Base-by-base conservation (phyloP, 768 basidiomycete species). In the Suillus decipiens region DNA sequence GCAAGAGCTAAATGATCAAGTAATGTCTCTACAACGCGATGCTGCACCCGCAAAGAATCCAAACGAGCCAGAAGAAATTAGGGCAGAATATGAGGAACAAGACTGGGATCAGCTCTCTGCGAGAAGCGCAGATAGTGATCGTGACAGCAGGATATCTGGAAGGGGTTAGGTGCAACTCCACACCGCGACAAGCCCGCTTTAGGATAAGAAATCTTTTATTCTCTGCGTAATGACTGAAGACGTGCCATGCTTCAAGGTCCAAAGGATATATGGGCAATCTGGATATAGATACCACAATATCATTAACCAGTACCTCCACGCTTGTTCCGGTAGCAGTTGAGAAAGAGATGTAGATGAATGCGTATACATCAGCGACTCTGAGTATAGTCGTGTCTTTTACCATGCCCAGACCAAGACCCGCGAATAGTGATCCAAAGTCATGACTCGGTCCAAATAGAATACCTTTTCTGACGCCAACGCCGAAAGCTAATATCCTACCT, bases 1-100 rank as follows among this genome's bases (percentile, higher is more conserved):
- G 84, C 67, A 86, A 86, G 36, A 1, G 53, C 41, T 41, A 72
- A 64, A 36, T 67, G 64, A 58, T 64, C 67, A 15, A 73, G 69
- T 17, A 71, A 54, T 24, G 64, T n/a, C 3, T 60, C 64, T 31
- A 72, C 54, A 17, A 72, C 53, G 15, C 22, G 63, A 53, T 47
- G 57, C 28, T 51, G 70, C 28, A 67, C 4, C 17, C 48, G 63
- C 71, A 71, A 68, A 64, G 66, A 69, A 12, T 56, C 45, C 51
- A 73, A 74, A 43, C 70, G 69, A 41, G 64, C 65, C 11, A 76
- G 65, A 60, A 75, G 66, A 9, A 77, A 22, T 41, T 72, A 75
- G 1, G 71, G 76, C 59, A 76, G 70, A 47, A 67, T 61, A 34
- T 17, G 17, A 42, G 36, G 34, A 41, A 43, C 41, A 15, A 1